Conservation (phyloP, 345 rosid genomes). For the Gossypium anomalum region DNA sequence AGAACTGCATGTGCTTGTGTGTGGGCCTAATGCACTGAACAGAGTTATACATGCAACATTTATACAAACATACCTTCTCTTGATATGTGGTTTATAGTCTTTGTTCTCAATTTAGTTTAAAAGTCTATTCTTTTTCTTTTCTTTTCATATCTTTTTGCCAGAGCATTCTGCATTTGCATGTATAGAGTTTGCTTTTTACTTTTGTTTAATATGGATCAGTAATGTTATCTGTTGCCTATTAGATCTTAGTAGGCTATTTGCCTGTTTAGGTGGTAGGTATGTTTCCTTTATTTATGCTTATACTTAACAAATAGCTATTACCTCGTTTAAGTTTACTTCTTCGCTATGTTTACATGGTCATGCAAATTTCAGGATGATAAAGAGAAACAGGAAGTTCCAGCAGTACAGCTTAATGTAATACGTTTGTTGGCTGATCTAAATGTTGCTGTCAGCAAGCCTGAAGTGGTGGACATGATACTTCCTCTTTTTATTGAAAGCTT, state of each 20-base stretch:
- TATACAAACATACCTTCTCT: neutral
- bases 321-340: neutral
- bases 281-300: neutral
- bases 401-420: conserved; percentile 83
- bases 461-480: conserved; percentile 94
- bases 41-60: neutral
- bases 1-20: neutral
- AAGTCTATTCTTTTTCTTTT: conserved; percentile 5
- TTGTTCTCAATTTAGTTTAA: neutral
- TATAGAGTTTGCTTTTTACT: neutral
- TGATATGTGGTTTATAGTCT: neutral
- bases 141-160: neutral
- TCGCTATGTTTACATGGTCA: neutral
- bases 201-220: conserved; percentile 1
- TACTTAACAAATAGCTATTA: conserved; percentile 3
- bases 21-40: neutral
- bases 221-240: neutral
- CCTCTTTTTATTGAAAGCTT: conserved; percentile 94
- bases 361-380: conserved; percentile 67
- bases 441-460: conserved; percentile 86
- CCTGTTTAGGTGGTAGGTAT: conserved; percentile 5
- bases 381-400: conserved; percentile 70
- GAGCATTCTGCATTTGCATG: conserved; percentile 8
- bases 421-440: conserved; percentile 90
- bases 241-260: conserved; percentile 9